phyloP scores from a whole-genome alignment of 1,139 yeast species.

The Yamadazyma friedrichii region DNA sequence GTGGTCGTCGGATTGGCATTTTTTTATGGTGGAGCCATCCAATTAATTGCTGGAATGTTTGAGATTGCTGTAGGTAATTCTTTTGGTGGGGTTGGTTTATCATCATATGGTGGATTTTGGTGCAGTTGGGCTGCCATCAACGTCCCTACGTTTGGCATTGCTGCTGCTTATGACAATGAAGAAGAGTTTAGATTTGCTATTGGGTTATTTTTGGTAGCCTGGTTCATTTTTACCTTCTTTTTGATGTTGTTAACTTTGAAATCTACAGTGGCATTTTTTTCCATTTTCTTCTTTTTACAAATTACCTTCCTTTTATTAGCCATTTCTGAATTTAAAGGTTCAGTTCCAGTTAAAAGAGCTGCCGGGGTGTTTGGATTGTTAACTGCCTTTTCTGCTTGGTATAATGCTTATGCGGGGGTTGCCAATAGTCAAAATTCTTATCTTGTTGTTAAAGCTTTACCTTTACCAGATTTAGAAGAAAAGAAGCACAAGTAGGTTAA shows the following conservation, averaged over 20 bases:
- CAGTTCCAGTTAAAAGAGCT: constrained; percentile 47
- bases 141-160: constrained; percentile 73
- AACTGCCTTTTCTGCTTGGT: constrained; percentile 82
- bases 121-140: constrained; percentile 74
- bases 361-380: constrained; percentile 83
- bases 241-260: constrained; percentile 66
- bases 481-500: constrained; percentile 10
- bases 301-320: constrained; percentile 69
- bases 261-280: constrained; percentile 76
- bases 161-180: constrained; percentile 49
- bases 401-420: constrained; percentile 89
- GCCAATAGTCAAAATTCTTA: constrained; percentile 72
- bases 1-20: constrained; percentile 64
- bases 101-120: constrained; percentile 91
- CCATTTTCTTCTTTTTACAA: constrained; percentile 61
- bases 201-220: constrained; percentile 73
- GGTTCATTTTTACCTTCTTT: constrained; percentile 79
- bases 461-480: constrained; percentile 22
- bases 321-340: constrained; percentile 48
- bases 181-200: constrained; percentile 47
- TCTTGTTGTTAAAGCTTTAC: constrained; percentile 53
- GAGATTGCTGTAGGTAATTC: constrained; percentile 78
- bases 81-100: constrained; percentile 85
- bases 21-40: constrained; percentile 86
- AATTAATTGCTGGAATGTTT: constrained; percentile 73